Percentiles rank a stretch among this genome's conserved stretches.
Evolutionary conservation across 495 filamentous ascomycete species (phyloP).

Genomic region (Pyrenula massariospora): DNA sequence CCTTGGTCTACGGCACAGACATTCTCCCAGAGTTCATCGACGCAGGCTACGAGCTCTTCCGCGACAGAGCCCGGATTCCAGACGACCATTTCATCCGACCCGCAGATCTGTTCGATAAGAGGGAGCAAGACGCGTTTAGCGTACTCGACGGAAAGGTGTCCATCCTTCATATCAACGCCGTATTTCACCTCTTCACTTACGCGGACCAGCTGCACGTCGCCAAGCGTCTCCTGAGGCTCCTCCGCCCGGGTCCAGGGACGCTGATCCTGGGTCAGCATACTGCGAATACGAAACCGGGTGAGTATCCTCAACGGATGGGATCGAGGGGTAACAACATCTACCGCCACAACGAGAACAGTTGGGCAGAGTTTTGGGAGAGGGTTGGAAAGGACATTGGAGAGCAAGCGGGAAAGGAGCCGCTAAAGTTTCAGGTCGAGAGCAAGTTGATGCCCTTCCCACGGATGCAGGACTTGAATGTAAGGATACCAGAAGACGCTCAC

Average conservation of each 20-base stretch:
- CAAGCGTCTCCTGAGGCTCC: slow-evolving; percentile 30
- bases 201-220: slow-evolving; percentile 36
- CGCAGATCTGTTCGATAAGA: slow-evolving; percentile 38
- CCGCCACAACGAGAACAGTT: slow-evolving; percentile 32
- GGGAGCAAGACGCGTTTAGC: slow-evolving; percentile 17
- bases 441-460: not conserved
- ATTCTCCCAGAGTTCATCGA: slow-evolving; percentile 25
- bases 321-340: slow-evolving; percentile 16
- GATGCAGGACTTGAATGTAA: not conserved
- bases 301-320: slow-evolving; percentile 8
- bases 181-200: slow-evolving; percentile 51
- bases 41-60: slow-evolving; percentile 37
- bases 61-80: slow-evolving; percentile 24
- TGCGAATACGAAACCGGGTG: slow-evolving; percentile 21
- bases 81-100: slow-evolving; percentile 31
- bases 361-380: slow-evolving; percentile 36
- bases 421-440: not conserved
- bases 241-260: slow-evolving; percentile 27
- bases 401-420: not conserved
- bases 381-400: slow-evolving; percentile 21
- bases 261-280: slow-evolving; percentile 37
- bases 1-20: slow-evolving; percentile 28
- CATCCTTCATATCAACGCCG: slow-evolving; percentile 39
- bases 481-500: not conserved
- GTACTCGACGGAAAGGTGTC: slow-evolving; percentile 29